A percentile compares a stretch with the other conserved stretches of the same genome.
Evolutionary conservation across 1,284 basidiomycete genomes (phyloP).

Genomic region (Rhodotorula sp.): DNA sequence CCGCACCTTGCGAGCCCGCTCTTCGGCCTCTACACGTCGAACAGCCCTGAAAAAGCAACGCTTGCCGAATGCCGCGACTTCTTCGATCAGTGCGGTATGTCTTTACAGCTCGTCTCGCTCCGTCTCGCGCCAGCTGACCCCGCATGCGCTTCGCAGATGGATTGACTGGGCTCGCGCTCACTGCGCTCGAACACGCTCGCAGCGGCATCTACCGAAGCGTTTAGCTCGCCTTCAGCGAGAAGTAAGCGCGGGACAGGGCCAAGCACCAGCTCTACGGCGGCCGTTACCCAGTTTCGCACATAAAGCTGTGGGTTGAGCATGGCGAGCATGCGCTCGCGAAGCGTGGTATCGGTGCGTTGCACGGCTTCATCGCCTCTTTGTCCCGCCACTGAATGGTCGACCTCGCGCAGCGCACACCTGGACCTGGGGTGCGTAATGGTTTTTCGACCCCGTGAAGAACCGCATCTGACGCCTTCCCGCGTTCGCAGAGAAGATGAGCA

Average conservation of each 20-base stretch:
- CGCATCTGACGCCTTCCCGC: too few species aligned
- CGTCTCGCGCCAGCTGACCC: not conserved
- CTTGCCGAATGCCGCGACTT: slow-evolving; percentile 9
- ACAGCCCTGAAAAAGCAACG: not conserved
- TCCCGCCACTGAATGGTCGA: too few species aligned
- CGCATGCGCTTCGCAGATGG: not conserved
- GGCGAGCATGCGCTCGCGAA: not conserved
- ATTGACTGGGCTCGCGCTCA: slow-evolving; percentile 11
- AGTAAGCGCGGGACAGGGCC: not conserved
- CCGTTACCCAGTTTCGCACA: not conserved
- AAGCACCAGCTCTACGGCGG: not conserved
- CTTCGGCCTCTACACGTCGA: slow-evolving; percentile 3
- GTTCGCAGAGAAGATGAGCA: slow-evolving; percentile 15
- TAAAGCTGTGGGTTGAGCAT: slow-evolving; percentile 17
- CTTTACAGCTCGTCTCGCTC: too few species aligned
- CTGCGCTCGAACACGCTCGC: not conserved
- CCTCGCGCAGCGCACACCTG: not conserved
- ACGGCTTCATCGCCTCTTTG: too few species aligned
- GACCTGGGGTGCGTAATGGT: slow-evolving; percentile 12
- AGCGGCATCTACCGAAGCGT: not conserved
- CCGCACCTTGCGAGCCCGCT: not conserved
- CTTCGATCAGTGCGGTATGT: slow-evolving; percentile 14
- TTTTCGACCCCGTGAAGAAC: not conserved
- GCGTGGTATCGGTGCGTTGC: slow-evolving; percentile 8
- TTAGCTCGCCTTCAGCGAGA: slow-evolving; percentile 12